phyloP scores from a whole-genome alignment of 2,329 filamentous ascomycete species.

The Monilinia polystroma region DNA sequence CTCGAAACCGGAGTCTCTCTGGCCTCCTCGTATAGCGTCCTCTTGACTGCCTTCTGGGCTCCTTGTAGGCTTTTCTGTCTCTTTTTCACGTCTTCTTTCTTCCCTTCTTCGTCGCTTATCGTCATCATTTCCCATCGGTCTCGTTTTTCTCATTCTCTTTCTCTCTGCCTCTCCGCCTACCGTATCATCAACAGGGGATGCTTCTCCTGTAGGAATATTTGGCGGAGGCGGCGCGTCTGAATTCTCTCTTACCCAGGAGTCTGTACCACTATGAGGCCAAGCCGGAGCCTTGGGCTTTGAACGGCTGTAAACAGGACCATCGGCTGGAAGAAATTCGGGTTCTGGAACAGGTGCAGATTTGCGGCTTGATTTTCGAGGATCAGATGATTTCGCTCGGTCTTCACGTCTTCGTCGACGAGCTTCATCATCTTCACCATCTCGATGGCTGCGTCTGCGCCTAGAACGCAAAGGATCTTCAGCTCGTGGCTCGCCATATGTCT shows the following conservation, averaged over 20 bases:
- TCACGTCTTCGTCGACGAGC: constrained; percentile 56
- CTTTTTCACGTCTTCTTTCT: constrained; percentile 36
- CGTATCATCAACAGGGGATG: constrained; percentile 30
- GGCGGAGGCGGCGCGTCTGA: constrained; percentile 61
- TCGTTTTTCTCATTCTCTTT: constrained; percentile 34
- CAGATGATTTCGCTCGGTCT: constrained; percentile 48
- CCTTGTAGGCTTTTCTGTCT: constrained; percentile 29
- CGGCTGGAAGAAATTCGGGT: constrained; percentile 34
- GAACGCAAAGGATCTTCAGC: constrained; percentile 43
- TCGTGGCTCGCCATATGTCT: constrained; percentile 48
- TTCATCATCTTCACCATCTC: constrained; percentile 52
- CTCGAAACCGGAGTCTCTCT: constrained; percentile 36
- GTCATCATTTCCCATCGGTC: constrained; percentile 31
- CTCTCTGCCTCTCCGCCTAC: constrained; percentile 36
- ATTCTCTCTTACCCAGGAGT: constrained; percentile 65
- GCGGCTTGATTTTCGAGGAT: constrained; percentile 42
- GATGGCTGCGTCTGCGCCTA: constrained; percentile 51
- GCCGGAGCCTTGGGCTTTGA: constrained; percentile 41
- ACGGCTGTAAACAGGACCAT: constrained; percentile 36
- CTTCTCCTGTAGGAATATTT: constrained; percentile 35
- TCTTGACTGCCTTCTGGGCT: constrained; percentile 40
- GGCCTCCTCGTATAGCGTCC: constrained; percentile 34
- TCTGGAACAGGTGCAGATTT: constrained; percentile 45
- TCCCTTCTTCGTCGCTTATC: constrained; percentile 37
- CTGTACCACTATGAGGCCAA: constrained; percentile 64